These are phyloP conservation scores for Lyophyllum semitale DNA, from an alignment of 768 basidiomycete genomes.

Conservation along the genomic window DNA sequence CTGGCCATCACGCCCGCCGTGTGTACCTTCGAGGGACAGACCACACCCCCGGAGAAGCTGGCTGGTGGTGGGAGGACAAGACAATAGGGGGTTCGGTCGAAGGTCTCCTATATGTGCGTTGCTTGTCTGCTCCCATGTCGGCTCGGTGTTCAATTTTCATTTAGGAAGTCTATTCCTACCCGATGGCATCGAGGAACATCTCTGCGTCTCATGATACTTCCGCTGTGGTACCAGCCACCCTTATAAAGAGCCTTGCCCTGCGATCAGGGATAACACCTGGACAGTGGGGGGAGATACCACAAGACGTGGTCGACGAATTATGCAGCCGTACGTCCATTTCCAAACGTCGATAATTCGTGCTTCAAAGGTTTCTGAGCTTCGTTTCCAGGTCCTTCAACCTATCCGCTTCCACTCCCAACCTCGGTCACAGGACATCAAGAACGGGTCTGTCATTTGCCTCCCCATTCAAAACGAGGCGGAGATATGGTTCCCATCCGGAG, in stretches of 20 bases:
- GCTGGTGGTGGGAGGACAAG: constrained; percentile 9
- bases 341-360: neutral
- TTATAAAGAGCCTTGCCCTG: neutral
- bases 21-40: neutral
- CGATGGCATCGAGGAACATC: neutral
- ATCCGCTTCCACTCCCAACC: neutral
- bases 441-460: neutral
- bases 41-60: constrained; percentile 2
- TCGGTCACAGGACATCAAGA: neutral
- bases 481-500: neutral
- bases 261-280: neutral
- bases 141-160: neutral
- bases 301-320: neutral
- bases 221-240: neutral
- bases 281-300: neutral
- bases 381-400: neutral
- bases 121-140: neutral
- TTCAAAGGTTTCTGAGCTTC: neutral
- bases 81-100: constrained; percentile 5
- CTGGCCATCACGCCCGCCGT: neutral
- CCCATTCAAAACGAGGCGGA: neutral
- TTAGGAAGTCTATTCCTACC: neutral
- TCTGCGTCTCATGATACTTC: neutral
- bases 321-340: neutral
- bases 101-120: neutral